Percentiles rank a stretch among this genome's conserved stretches.
Evolutionary conservation across 495 filamentous ascomycete genomes (phyloP).

Genomic region (Glonium stellatum): DNA sequence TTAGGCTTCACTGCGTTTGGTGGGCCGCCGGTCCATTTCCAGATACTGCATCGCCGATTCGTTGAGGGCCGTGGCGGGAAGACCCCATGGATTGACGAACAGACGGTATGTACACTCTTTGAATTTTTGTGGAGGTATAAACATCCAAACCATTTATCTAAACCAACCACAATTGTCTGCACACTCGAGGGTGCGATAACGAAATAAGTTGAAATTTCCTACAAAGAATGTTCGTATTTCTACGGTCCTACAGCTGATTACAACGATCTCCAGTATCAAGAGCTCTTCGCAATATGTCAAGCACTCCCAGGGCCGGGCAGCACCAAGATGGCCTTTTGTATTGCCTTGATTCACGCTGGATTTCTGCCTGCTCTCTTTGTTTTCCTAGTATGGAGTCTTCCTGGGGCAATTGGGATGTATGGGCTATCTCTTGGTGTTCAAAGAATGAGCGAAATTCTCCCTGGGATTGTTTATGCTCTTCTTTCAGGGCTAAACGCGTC

Average conservation of each 20-base stretch:
- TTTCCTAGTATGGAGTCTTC: constrained; percentile 69
- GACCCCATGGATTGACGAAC: constrained; percentile 67
- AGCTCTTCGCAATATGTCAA: constrained; percentile 74
- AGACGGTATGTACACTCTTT: constrained; percentile 42
- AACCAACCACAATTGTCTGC: too few species aligned
- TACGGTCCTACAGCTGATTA: constrained; percentile 4
- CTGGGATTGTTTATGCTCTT: constrained; percentile 61
- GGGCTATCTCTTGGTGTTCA: constrained; percentile 61
- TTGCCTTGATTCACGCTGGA: constrained; percentile 60
- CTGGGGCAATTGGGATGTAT: constrained; percentile 73
- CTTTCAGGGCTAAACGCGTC: constrained; percentile 73
- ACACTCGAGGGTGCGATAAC: too few species aligned
- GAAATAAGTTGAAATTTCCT: background rate
- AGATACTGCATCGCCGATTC: constrained; percentile 61
- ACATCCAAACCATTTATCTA: background rate
- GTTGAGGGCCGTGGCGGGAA: constrained; percentile 47
- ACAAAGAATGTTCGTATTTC: background rate
- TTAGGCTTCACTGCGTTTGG: constrained; percentile 67
- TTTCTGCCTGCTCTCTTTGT: constrained; percentile 54
- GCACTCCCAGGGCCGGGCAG: constrained; percentile 67
- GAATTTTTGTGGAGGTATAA: too few species aligned
- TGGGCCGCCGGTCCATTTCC: constrained; percentile 65
- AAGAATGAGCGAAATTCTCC: constrained; percentile 53
- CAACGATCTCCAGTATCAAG: constrained; percentile 55
- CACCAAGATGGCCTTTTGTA: constrained; percentile 75